Base-by-base conservation (phyloP, 768 basidiomycete genomes). In the Podaxis carcinomalis region DNA sequence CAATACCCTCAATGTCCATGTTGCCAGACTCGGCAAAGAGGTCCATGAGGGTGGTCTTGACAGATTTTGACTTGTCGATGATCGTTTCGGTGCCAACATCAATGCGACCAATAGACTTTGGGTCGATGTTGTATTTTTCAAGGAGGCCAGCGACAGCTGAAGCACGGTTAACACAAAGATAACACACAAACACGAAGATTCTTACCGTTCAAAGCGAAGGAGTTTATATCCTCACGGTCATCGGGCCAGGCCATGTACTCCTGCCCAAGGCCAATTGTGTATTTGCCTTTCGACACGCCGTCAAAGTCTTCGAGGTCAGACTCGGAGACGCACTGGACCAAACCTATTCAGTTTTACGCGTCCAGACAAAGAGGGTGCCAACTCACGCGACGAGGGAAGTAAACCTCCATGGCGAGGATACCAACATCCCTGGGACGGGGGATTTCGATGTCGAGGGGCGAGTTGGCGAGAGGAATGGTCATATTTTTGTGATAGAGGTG, bases 141-240 rank as follows among this genome's bases (percentile, higher is more conserved):
- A 99, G 82, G 40, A 99, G 87, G 65, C 89, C 90, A 63, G 86
- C 83, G 68, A 97, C 95, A 68, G 89, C 96, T 96, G 69, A 10
- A 60, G 23, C 39, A 57, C 64, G 50, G 32, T 62, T 35, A 39
- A 56, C 53, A 50, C 61, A 35, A 51, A 32, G 37, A 11, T 39
- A 21, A 5, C 11, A 39, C 3, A 5, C 2, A 13, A 49, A 47
- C 13, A 16, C 10, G 16, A 58, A 49, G 14, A 25, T 14, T 69
- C 88, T 62, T 61, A 94, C 95, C 94, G 69, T 93, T 96, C 65
- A 99, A 76, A 42, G 93, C 89, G 73, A 98, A 95, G 10, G 95
- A 96, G 85, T 97, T 96, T 81, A 99, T 96, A 78, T 99, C 96
- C 75, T 99, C 97, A 59, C 93, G 88, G 83, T 99, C 97, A 72